These are phyloP conservation scores for Serpula lacrymans DNA, from an alignment of 768 basidiomycete species.

Conservation along the genomic window DNA sequence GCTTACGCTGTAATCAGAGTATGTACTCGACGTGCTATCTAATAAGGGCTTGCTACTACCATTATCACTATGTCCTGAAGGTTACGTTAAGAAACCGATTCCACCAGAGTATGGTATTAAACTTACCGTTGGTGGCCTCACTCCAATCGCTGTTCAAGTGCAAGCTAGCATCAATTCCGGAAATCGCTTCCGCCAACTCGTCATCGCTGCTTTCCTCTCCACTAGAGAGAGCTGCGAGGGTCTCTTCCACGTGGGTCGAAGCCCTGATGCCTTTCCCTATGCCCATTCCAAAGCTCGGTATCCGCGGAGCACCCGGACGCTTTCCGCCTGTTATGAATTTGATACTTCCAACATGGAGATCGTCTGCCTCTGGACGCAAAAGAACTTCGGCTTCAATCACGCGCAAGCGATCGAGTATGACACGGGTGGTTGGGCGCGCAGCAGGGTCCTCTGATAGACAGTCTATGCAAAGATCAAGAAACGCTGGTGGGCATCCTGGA, in stretches of 20 bases:
- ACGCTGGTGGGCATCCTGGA: conserved; percentile 73
- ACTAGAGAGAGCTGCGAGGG: conserved; percentile 30
- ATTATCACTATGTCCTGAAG: conserved; percentile 32
- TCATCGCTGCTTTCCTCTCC: conserved; percentile 64
- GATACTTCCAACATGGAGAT: conserved; percentile 81
- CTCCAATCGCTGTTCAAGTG: conserved; percentile 48
- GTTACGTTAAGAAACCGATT: conserved; percentile 8
- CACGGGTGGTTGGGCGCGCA: conserved; percentile 69
- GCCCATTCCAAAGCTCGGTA: conserved; percentile 82
- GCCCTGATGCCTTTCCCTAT: conserved; percentile 56
- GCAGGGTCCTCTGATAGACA: conserved; percentile 68
- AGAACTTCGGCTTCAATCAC: conserved; percentile 84
- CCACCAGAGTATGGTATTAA: conserved; percentile 5
- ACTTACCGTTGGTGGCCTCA: conserved; percentile 33
- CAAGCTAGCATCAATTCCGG: conserved; percentile 45
- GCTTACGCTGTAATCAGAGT: conserved; percentile 67
- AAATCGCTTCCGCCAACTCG: conserved; percentile 62
- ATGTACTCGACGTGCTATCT: conserved; percentile 37
- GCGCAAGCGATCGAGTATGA: conserved; percentile 75
- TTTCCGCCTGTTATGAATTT: conserved; percentile 73
- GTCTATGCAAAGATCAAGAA: conserved; percentile 73
- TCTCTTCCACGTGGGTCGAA: conserved; percentile 33
- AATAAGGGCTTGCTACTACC: conserved; percentile 60
- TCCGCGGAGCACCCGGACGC: conserved; percentile 64
- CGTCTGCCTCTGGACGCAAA: conserved; percentile 59